Evolutionary conservation across 2,329 filamentous ascomycete genomes (phyloP), one percentile per base, ranked within the genome.

Genomic region (Cadophora luteo-olivacea): DNA sequence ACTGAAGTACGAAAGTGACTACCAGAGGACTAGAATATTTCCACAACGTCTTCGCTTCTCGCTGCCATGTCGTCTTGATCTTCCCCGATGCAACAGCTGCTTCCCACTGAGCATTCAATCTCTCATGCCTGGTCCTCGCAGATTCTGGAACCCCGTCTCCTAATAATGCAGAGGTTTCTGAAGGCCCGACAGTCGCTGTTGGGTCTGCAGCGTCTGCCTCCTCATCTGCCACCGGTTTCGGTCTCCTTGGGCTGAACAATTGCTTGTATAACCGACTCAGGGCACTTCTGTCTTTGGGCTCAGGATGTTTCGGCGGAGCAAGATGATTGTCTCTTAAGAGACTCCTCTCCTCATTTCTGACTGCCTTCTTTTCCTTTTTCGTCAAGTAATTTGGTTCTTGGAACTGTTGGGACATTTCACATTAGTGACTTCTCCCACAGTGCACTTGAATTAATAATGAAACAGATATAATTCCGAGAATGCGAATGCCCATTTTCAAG

Each of bases 41-140:
- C 36, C 86, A 82, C 51, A 98, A 85, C 0, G 94, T 94, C 81
- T 94, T 94, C 52, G 91, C 85, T 83, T 98, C 95, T 70, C 94
- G 89, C 79, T 92, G 90, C 94, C 94, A 98, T 5, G 93, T 97
- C 4, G 94, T 97, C 64, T 91, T 90, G 72, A 98, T 94, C 76
- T 89, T 87, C 12, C 94, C 93, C 0, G 91, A 87, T 0, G 88
- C 86, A 12, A 97, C 92, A 0, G 94, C 95, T 70, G 94, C 91
- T 70, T 95, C 91, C 93, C 93, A 97, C 77, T 92, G 91, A 75
- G 89, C 85, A 73, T 91, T 87, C 62, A 94, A 83, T 63, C 86
- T 83, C 57, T 88, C 87, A 4, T 84, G 81, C 81, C 83, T 66
- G 82, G 82, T 49, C 81, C 81, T 25, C 12, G 82, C 82, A 72